Evolutionary conservation across 257 asterid species (phyloP), one percentile per base, ranked within the genome.

Genomic region (Fraxinus anomala): DNA sequence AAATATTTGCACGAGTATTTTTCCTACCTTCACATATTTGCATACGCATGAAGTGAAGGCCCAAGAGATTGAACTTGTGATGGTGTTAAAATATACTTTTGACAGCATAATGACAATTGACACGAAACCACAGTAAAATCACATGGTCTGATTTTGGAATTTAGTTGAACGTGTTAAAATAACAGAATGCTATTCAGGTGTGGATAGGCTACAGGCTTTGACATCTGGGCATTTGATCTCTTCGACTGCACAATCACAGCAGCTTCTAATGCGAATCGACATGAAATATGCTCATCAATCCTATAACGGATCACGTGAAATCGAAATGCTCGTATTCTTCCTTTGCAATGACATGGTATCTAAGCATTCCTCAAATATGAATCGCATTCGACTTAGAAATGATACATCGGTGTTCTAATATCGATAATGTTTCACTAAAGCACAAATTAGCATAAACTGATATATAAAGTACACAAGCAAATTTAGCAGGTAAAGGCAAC

Each of bases 231-330:
- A 42, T 37, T 42, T 42, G 51, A 42, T 42, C 51, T 14, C n/a
- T 47, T n/a, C 56, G 4, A 47, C 21, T 8, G 56, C 56, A 47
- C 21, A 16, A 14, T 47, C n/a, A 47, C 56, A 14, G 21, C n/a
- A 47, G 56, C 56, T 47, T 47, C 16, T 47, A 6, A 16, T 11
- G 44, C 72, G 28, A 36, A 79, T 68, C 73, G 59, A 68, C 77
- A 66, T 23, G 54, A 40, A 61, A 65, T 39, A 73, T 65, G 34
- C 47, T 36, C 73, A 70, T 75, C 68, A 79, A 51, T n/a, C 79
- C 72, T 13, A 6, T 51, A 28, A 12, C 24, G 12, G 8, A 70
- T 59, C 72, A 37, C 73, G 63, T 70, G 74, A 75, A 47, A 37
- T 30, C 26, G 6, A 44, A n/a, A 70, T 67, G 68, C 78, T 14